phyloP scores from a whole-genome alignment of 1,139 yeast genomes.

The Geotrichum fermentans region DNA sequence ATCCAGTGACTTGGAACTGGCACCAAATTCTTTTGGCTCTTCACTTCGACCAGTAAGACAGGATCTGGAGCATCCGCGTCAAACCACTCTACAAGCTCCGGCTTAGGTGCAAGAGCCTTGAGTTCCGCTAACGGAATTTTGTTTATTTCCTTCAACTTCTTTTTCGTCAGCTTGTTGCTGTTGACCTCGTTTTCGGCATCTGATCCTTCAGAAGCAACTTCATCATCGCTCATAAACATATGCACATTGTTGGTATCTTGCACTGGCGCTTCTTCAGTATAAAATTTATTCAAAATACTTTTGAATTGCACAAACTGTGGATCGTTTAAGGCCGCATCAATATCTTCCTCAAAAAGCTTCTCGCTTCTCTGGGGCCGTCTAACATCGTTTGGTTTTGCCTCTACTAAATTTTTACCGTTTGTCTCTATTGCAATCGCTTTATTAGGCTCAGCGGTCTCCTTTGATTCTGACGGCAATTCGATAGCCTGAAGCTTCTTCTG shows the following conservation, averaged over 20 bases:
- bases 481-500: conserved; percentile 39
- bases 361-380: conserved; percentile 5
- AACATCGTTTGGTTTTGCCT: background rate
- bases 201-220: conserved; percentile 20
- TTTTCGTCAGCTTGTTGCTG: conserved; percentile 32
- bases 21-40: conserved; percentile 60
- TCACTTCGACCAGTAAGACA: conserved; percentile 55
- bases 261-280: conserved; percentile 21
- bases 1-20: conserved; percentile 88
- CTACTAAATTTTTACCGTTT: background rate
- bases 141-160: conserved; percentile 47
- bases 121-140: conserved; percentile 66
- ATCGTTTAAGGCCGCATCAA: conserved; percentile 33
- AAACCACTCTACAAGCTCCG: conserved; percentile 79
- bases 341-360: conserved; percentile 27
- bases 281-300: conserved; percentile 44
- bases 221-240: conserved; percentile 37
- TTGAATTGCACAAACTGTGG: conserved; percentile 45
- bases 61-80: conserved; percentile 88
- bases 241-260: conserved; percentile 31
- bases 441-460: conserved; percentile 12
- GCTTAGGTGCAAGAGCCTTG: conserved; percentile 55
- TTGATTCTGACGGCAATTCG: conserved; percentile 5
- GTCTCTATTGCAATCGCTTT: background rate
- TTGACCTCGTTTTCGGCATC: conserved; percentile 27